These are phyloP conservation scores for Collybia mongolica DNA, from an alignment of 768 basidiomycete species.

Conservation along the genomic window DNA sequence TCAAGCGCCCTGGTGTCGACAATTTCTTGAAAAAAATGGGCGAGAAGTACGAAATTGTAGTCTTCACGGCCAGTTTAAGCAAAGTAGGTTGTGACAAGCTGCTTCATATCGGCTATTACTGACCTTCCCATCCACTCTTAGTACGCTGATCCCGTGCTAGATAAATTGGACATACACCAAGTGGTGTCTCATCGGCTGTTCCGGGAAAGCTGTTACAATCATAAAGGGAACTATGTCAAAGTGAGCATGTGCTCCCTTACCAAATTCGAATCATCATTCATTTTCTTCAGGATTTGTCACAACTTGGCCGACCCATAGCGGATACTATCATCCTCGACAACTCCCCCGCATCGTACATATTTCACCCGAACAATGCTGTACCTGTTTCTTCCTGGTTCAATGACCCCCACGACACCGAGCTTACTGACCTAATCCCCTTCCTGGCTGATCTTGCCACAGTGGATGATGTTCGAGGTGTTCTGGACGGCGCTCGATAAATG, in stretches of 20 bases:
- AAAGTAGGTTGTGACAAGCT: constrained; percentile 57
- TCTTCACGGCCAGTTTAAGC: constrained; percentile 97
- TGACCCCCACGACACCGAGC: constrained; percentile 96
- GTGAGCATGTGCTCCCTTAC: constrained; percentile 36
- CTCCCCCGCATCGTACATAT: constrained; percentile 98
- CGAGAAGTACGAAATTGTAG: constrained; percentile 95
- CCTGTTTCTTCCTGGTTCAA: constrained; percentile 99
- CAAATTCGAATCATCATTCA: not conserved
- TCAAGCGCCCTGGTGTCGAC: constrained; percentile 98
- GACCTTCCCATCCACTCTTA: constrained; percentile 27
- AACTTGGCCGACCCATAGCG: constrained; percentile 89
- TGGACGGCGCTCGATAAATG: constrained; percentile 74
- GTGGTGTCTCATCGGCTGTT: constrained; percentile 94
- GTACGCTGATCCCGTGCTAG: constrained; percentile 98
- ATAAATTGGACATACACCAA: constrained; percentile 91
- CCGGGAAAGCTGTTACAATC: constrained; percentile 98
- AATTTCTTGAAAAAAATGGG: constrained; percentile 98
- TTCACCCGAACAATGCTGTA: constrained; percentile 98
- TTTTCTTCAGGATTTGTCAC: constrained; percentile 81
- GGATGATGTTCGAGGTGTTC: constrained; percentile 87
- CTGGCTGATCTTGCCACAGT: constrained; percentile 82
- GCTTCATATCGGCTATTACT: constrained; percentile 1
- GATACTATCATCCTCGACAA: constrained; percentile 99
- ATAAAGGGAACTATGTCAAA: constrained; percentile 99
- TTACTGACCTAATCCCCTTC: constrained; percentile 95